A percentile compares a stretch with the other conserved stretches of the same genome.
Evolutionary conservation across 345 rosid species (phyloP).

Genomic region (Eucalyptus sideroxylon): DNA sequence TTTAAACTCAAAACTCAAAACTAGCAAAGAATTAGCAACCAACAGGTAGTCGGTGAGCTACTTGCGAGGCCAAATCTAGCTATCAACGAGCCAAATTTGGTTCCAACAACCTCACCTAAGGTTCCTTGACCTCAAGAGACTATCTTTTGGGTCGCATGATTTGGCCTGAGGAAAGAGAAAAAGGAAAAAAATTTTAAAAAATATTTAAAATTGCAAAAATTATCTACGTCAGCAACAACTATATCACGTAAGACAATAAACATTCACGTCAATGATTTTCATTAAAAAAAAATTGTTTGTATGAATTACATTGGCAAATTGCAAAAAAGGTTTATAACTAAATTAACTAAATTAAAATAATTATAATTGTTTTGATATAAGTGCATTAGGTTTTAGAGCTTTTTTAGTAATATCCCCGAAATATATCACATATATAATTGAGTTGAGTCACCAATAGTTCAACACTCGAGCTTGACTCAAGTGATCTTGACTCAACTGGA

Average conservation of each 20-base stretch:
- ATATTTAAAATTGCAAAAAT: too few species aligned
- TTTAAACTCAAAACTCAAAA: not conserved
- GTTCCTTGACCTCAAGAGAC: not conserved
- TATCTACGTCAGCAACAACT: accelerated
- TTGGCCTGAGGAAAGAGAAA: not conserved
- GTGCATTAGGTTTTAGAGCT: not conserved
- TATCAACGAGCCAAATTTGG: not conserved
- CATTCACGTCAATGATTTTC: too few species aligned
- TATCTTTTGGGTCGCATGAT: accelerated
- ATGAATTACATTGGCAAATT: too few species aligned
- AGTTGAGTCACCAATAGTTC: not conserved
- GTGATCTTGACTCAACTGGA: not conserved
- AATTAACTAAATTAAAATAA: too few species aligned
- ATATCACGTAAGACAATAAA: not conserved
- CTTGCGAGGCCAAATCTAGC: not conserved
- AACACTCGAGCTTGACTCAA: not conserved
- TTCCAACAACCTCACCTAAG: not conserved
- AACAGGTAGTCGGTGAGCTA: accelerated
- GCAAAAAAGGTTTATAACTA: too few species aligned
- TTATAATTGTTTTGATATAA: not conserved
- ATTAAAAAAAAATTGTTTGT: too few species aligned
- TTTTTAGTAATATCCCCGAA: not conserved
- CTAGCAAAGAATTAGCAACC: not conserved
- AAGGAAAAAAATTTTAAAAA: not conserved
- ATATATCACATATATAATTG: not conserved